These are phyloP conservation scores for Solanum arcanum DNA, from an alignment of 257 asterid genomes.

Conservation along the genomic window DNA sequence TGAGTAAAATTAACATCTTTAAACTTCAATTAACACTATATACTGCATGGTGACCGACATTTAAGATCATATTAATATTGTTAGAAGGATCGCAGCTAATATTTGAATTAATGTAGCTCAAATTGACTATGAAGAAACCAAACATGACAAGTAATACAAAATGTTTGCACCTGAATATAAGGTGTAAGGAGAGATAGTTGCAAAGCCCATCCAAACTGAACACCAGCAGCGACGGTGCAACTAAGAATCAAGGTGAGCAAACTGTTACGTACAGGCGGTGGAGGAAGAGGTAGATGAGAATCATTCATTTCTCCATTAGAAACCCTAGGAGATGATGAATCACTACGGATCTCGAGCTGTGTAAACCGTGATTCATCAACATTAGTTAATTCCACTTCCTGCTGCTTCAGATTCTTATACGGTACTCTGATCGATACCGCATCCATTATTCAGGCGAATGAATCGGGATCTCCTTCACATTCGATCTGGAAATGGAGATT, in stretches of 20 bases:
- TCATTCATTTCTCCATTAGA: slow-evolving; percentile 25
- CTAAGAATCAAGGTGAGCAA: slow-evolving; percentile 60
- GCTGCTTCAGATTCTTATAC: slow-evolving; percentile 60
- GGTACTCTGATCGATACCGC: slow-evolving; percentile 81
- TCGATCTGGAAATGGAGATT: background rate
- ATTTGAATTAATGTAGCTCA: no score
- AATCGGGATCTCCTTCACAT: background rate
- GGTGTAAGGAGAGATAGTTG: slow-evolving; percentile 98
- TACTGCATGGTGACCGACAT: background rate
- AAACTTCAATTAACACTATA: background rate
- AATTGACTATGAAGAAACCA: no score
- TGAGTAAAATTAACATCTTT: background rate
- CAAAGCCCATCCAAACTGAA: slow-evolving; percentile 98
- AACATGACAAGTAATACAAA: background rate
- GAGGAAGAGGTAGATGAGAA: slow-evolving; percentile 7
- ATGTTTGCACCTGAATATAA: slow-evolving; percentile 65
- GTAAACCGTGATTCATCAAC: slow-evolving; percentile 29
- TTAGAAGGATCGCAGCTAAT: background rate
- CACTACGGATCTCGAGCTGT: slow-evolving; percentile 27
- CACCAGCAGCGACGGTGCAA: slow-evolving; percentile 98
- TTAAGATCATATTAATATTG: background rate
- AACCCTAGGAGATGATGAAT: slow-evolving; percentile 18
- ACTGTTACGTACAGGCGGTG: slow-evolving; percentile 35
- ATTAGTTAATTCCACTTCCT: slow-evolving; percentile 72
- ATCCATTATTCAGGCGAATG: slow-evolving; percentile 35